Percentiles rank a stretch among this genome's conserved stretches.
phyloP scores from a whole-genome alignment of 179 eudicot species.

The Camellia oleifera region DNA sequence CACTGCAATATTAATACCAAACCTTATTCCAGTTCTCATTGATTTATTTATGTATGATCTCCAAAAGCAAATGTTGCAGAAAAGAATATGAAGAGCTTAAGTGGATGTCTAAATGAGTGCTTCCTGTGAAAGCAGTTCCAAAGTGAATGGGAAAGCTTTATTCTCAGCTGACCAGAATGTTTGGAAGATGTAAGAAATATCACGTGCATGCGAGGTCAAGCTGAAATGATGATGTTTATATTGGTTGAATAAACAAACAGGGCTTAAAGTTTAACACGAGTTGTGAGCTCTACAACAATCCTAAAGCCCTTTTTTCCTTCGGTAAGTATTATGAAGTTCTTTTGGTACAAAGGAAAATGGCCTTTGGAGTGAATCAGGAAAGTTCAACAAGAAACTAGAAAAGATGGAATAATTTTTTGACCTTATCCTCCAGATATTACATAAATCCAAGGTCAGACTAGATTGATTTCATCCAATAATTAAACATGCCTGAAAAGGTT shows the following conservation, averaged over 20 bases:
- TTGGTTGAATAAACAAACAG: neutral
- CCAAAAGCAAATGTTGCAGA: neutral
- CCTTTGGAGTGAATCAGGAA: neutral
- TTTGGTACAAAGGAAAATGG: neutral
- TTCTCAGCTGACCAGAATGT: neutral
- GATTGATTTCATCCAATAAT: neutral
- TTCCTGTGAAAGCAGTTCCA: neutral
- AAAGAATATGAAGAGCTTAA: neutral
- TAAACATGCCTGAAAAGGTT: neutral
- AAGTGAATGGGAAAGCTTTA: neutral
- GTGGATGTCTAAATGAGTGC: neutral
- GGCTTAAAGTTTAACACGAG: neutral
- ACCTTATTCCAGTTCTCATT: neutral
- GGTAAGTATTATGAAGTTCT: neutral
- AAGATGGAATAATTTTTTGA: neutral
- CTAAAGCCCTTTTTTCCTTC: neutral
- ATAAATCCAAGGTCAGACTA: neutral
- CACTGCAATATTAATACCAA: neutral
- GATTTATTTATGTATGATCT: neutral
- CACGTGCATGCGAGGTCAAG: neutral
- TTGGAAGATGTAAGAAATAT: neutral
- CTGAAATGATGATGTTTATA: neutral
- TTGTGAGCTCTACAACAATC: neutral
- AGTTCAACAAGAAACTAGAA: neutral
- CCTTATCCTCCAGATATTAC: neutral